Conservation (phyloP, 768 basidiomycete genomes). For the Dacryopinax spathularia region DNA sequence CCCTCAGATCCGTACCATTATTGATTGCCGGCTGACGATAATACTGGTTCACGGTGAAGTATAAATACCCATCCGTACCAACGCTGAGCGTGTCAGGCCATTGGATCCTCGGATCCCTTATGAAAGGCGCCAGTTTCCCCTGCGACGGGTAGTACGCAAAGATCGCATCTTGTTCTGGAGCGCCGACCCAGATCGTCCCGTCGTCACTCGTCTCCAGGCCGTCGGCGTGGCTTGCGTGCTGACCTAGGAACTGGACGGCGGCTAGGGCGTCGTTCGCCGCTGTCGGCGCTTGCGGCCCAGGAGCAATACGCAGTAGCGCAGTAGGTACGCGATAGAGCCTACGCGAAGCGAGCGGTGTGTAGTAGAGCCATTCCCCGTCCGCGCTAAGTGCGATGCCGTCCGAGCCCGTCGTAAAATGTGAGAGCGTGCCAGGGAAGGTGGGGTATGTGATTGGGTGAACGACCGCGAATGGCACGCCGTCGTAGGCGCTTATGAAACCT, state of each 20-base stretch:
- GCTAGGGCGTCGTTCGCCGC: background rate
- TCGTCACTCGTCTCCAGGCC: constrained; percentile 2
- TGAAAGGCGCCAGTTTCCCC: background rate
- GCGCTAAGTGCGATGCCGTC: background rate
- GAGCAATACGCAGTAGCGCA: background rate
- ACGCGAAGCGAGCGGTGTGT: background rate
- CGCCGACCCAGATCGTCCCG: background rate
- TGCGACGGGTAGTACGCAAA: background rate
- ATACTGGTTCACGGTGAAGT: constrained; percentile 2
- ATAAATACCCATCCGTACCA: background rate
- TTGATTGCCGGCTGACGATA: background rate
- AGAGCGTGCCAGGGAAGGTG: background rate
- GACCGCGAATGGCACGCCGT: background rate
- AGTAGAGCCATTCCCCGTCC: constrained; percentile 3
- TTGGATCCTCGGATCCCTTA: background rate
- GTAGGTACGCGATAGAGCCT: background rate
- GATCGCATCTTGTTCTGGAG: background rate
- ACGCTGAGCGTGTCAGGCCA: background rate
- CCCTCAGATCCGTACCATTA: background rate
- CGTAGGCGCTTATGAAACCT: background rate
- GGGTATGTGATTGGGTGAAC: background rate
- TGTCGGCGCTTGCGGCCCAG: background rate
- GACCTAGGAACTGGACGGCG: background rate
- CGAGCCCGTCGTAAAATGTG: background rate
- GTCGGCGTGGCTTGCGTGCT: background rate